Evolutionary conservation across 2,329 filamentous ascomycete species (phyloP).

Genomic region (Colletotrichum sansevieriae): DNA sequence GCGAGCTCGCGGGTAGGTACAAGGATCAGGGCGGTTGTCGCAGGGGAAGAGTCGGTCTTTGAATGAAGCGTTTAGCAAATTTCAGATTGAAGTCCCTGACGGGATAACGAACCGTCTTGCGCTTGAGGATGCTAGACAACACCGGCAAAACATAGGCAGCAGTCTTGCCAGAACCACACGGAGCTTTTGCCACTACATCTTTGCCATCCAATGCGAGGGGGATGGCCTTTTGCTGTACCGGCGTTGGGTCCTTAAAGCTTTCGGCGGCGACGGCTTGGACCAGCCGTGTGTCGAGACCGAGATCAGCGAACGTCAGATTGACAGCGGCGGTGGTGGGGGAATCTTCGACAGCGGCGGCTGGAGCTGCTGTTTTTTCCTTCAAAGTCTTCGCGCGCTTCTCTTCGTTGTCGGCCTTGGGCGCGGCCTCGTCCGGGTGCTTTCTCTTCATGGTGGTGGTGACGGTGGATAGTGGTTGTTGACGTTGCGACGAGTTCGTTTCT

Average conservation of each 20-base stretch:
- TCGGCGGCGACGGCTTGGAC: constrained; percentile 88
- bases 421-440: constrained; percentile 70
- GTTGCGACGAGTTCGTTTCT: background rate
- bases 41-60: constrained; percentile 63
- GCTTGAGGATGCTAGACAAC: constrained; percentile 85
- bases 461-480: background rate
- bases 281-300: constrained; percentile 86
- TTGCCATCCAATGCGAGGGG: constrained; percentile 88
- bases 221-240: constrained; percentile 88
- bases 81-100: background rate
- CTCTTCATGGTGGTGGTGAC: constrained; percentile 65
- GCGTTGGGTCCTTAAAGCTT: constrained; percentile 87
- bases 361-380: constrained; percentile 31
- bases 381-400: constrained; percentile 48
- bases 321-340: constrained; percentile 39
- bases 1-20: constrained; percentile 96
- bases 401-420: constrained; percentile 53
- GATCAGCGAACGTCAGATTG: constrained; percentile 75
- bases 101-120: constrained; percentile 70
- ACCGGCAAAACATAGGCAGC: constrained; percentile 94
- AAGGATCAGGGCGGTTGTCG: constrained; percentile 84
- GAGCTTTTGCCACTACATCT: constrained; percentile 91
- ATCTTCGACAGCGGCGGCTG: background rate
- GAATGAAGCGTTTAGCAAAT: constrained; percentile 27
- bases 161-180: constrained; percentile 97